Percentiles rank a stretch among this genome's conserved stretches.
These are phyloP conservation scores for Nadsonia starkeyi-henricii DNA, from an alignment of 1,139 yeast species.

Conservation along the genomic window DNA sequence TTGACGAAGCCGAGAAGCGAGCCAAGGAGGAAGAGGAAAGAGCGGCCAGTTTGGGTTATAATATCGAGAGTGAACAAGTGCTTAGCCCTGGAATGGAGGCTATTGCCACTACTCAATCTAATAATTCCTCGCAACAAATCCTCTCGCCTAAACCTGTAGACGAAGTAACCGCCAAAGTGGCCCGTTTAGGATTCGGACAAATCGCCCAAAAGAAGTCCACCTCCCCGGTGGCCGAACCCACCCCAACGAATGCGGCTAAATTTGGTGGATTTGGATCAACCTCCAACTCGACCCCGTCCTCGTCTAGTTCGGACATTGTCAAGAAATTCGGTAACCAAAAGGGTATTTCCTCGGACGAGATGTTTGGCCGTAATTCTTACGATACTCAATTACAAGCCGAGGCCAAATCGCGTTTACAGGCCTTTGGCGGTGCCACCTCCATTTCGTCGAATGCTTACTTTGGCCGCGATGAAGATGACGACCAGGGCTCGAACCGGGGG, in stretches of 20 bases:
- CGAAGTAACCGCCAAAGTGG: constrained; percentile 11
- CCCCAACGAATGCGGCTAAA: constrained; percentile 7
- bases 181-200: constrained; percentile 27
- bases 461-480: constrained; percentile 50
- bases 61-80: constrained; percentile 34
- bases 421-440: constrained; percentile 74
- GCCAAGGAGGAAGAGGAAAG: constrained; percentile 77
- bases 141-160: constrained; percentile 4
- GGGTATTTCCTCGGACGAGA: constrained; percentile 91
- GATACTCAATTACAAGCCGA: constrained; percentile 69
- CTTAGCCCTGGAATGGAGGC: too few species aligned
- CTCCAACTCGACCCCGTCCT: neutral
- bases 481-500: constrained; percentile 9
- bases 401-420: constrained; percentile 63
- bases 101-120: too few species aligned
- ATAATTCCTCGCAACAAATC: too few species aligned
- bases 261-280: neutral
- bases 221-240: too few species aligned
- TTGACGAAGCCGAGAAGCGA: constrained; percentile 79
- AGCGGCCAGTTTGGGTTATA: constrained; percentile 57
- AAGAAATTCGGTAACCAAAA: constrained; percentile 78
- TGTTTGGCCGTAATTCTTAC: constrained; percentile 76
- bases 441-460: constrained; percentile 88
- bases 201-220: too few species aligned
- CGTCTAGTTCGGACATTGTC: constrained; percentile 19